Evolutionary conservation across 139 green algal species (phyloP).

Genomic region (Tetraselmis striata): DNA sequence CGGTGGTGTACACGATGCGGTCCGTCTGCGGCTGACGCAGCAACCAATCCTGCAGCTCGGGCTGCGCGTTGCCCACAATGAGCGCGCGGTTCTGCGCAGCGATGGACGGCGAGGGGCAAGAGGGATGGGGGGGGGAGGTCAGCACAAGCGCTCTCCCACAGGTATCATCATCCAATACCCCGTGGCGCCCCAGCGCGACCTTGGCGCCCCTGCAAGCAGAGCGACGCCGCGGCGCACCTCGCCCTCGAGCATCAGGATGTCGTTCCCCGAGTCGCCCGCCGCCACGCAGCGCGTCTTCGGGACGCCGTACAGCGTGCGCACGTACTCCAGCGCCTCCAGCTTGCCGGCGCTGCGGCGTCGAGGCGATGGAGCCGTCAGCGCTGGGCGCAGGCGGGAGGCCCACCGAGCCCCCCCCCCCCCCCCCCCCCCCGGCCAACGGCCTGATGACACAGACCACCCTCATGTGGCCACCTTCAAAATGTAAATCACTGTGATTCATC

Average conservation of each 20-base stretch:
- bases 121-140: no score
- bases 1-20: constrained; percentile 49
- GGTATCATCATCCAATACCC: neutral
- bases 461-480: no score
- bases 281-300: constrained; percentile 54
- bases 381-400: no score
- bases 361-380: no score
- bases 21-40: constrained; percentile 48
- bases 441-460: no score
- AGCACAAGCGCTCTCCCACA: neutral
- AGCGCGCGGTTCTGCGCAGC: constrained; percentile 46
- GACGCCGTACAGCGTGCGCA: constrained; percentile 60
- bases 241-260: constrained; percentile 87
- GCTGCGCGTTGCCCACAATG: constrained; percentile 79
- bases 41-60: constrained; percentile 61
- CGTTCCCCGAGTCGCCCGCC: constrained; percentile 87
- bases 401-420: no score
- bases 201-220: constrained; percentile 19
- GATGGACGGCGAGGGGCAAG: no score
- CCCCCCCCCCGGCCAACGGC: no score
- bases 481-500: no score
- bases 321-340: constrained; percentile 72
- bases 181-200: neutral
- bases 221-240: neutral
- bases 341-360: constrained; percentile 71